Percentiles rank a stretch among this genome's conserved stretches.
Conservation (phyloP, 331 rosid species). For the Cydonia oblonga region DNA sequence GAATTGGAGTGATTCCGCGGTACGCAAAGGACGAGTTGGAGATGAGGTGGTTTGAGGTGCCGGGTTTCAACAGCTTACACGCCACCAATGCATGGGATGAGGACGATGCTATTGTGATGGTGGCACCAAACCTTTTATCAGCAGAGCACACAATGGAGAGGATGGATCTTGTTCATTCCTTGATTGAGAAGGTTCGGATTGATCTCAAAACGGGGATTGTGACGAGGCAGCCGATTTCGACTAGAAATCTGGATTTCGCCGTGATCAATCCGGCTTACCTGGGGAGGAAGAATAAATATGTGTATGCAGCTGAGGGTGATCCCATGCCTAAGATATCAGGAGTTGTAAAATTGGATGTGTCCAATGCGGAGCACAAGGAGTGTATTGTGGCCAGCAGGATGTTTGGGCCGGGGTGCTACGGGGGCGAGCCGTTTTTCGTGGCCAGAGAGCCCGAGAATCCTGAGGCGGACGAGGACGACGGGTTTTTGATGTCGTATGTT, state of each 20-base stretch:
- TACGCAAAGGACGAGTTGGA: slow-evolving; percentile 53
- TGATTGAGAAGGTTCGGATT: slow-evolving; percentile 62
- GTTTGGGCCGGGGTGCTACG: slow-evolving; percentile 60
- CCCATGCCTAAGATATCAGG: slow-evolving; percentile 90
- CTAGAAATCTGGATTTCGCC: slow-evolving; percentile 57
- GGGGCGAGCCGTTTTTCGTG: slow-evolving; percentile 85
- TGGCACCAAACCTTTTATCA: slow-evolving; percentile 71
- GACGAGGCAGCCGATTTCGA: slow-evolving; percentile 46
- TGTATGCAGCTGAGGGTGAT: slow-evolving; percentile 64
- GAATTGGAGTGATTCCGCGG: slow-evolving; percentile 57
- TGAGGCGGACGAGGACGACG: slow-evolving; percentile 63
- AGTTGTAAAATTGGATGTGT: slow-evolving; percentile 66
- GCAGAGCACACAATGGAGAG: slow-evolving; percentile 74
- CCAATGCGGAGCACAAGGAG: slow-evolving; percentile 26
- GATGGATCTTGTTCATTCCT: slow-evolving; percentile 47
- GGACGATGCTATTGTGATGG: slow-evolving; percentile 41
- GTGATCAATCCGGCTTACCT: slow-evolving; percentile 36
- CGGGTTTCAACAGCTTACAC: slow-evolving; percentile 69
- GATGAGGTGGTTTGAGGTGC: slow-evolving; percentile 76
- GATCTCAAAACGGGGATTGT: slow-evolving; percentile 49
- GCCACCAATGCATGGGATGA: slow-evolving; percentile 91
- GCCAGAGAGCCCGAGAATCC: slow-evolving; percentile 29
- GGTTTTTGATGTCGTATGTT: slow-evolving; percentile 56
- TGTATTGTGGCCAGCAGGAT: slow-evolving; percentile 49
- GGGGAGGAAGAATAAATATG: slow-evolving; percentile 42